A percentile compares a stretch with the other conserved stretches of the same genome.
phyloP scores from a whole-genome alignment of 1,139 yeast genomes.

The Eremothecium coryli region DNA sequence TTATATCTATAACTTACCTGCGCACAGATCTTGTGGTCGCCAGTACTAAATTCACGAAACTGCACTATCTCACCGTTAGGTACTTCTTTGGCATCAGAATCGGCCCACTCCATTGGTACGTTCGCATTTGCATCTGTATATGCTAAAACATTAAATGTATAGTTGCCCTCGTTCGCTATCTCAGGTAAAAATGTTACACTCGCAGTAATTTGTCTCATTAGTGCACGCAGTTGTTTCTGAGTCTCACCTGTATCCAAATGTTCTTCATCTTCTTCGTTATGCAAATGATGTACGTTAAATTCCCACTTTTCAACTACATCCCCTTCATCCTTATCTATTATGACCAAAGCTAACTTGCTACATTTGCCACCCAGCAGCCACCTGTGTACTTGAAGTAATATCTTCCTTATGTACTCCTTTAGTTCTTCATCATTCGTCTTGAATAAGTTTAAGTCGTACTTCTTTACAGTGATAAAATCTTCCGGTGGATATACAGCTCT shows the following conservation, averaged over 20 bases:
- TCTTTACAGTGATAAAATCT: conserved; percentile 70
- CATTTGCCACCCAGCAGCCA: conserved; percentile 76
- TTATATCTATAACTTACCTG: conserved; percentile 54
- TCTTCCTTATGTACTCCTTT: conserved; percentile 54
- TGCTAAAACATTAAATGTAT: conserved; percentile 80
- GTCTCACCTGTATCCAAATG: conserved; percentile 32
- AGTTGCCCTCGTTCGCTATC: conserved; percentile 47
- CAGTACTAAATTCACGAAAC: conserved; percentile 61
- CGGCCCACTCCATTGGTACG: conserved; percentile 82
- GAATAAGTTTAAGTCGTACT: conserved; percentile 71
- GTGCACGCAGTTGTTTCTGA: conserved; percentile 71
- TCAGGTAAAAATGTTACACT: conserved; percentile 80
- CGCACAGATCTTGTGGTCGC: conserved; percentile 64
- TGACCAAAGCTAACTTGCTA: conserved; percentile 59
- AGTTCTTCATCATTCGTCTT: conserved; percentile 73
- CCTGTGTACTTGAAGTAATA: conserved; percentile 65
- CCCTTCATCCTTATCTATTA: conserved; percentile 56
- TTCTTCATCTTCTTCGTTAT: conserved; percentile 33
- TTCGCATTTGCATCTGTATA: conserved; percentile 67
- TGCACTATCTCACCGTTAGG: conserved; percentile 53
- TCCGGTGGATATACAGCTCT: conserved; percentile 87
- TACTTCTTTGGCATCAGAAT: conserved; percentile 56
- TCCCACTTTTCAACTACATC: conserved; percentile 83
- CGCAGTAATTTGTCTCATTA: conserved; percentile 82
- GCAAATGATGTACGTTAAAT: conserved; percentile 38